phyloP scores from a whole-genome alignment of 208 protist species.

The Porcisia deanei region DNA sequence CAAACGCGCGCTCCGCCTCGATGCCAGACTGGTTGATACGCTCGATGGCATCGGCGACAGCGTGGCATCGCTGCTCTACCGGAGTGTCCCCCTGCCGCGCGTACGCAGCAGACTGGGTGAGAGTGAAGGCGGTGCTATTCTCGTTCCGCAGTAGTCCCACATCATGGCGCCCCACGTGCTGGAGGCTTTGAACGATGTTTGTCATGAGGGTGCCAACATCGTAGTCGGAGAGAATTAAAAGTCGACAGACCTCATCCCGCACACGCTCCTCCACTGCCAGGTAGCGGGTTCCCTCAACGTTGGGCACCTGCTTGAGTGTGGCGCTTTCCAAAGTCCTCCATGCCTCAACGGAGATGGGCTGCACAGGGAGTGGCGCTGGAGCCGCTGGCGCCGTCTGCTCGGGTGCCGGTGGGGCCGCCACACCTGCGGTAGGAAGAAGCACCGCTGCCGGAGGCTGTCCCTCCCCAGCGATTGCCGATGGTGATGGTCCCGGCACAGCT shows the following conservation, averaged over 20 bases:
- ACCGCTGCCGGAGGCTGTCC: constrained; percentile 22
- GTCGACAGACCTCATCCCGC: constrained; percentile 62
- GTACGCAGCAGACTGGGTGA: constrained; percentile 74
- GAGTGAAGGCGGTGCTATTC: constrained; percentile 73
- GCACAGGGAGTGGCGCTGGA: constrained; percentile 20
- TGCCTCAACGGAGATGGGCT: constrained; percentile 38
- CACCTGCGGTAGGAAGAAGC: constrained; percentile 9
- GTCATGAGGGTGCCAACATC: constrained; percentile 67
- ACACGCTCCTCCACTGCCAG: constrained; percentile 73
- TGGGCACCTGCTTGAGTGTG: constrained; percentile 38
- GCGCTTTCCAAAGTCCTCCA: constrained; percentile 52
- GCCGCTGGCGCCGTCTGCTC: constrained; percentile 14
- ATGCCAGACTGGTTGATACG: constrained; percentile 57
- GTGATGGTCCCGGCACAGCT: constrained; percentile 11
- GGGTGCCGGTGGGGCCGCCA: constrained; percentile 16
- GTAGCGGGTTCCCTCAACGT: constrained; percentile 62
- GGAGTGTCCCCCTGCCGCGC: constrained; percentile 29
- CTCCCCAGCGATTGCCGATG: constrained; percentile 6
- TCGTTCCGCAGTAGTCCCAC: constrained; percentile 83
- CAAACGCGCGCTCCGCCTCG: constrained; percentile 38
- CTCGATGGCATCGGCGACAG: constrained; percentile 50
- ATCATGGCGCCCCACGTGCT: constrained; percentile 82
- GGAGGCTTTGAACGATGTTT: constrained; percentile 66
- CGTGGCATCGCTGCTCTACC: constrained; percentile 51
- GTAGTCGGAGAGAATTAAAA: constrained; percentile 80